Evolutionary conservation across 306 rosid species (phyloP), one percentile per base, ranked within the genome.

Genomic region (Pyrus communis): DNA sequence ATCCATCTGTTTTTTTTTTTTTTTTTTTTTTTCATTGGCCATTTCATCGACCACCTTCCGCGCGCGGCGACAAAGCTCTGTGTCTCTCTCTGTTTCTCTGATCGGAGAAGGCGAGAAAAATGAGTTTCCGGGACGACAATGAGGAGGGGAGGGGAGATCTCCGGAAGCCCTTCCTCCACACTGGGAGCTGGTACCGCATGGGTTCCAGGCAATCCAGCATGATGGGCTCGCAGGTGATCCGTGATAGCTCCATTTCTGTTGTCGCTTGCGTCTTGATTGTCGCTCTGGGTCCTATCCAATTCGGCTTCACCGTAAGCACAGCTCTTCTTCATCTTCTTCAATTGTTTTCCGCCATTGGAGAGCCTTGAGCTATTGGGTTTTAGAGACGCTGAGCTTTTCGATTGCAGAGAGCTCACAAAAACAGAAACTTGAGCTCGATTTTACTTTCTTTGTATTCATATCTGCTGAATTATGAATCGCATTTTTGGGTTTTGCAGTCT

Each of bases 101-200:
- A 61, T 75, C 78, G 80, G 40, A 28, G 68, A 63, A 38, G 38
- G 60, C 27, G 21, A 51, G 19, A 1, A 79, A 49, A 79, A 86
- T 91, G 98, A 90, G 93, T 83, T 87, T 85, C 82, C 83, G 93
- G 62, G 90, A 88, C 0, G 97, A 91, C 9, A 85, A 19, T 72
- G 99, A 95, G 21, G 97, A 92, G 18, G 91, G 83, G 68, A 92
- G 85, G 75, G 93, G 84, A 62, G 93, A 95, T 84, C 83, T 95
- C 40, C 84, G 85, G 89, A 95, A 95, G 84, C 99, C 99, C 9
- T 92, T 95, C 28, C 77, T 95, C 25, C 97, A 95, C 68, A 89
- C 98, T 3, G 99, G 99, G 54, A 95, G 99, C 64, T 95, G 99
- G 99, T 95, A 92, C 70, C 89, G 90, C 3, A 92, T 95, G 90